A percentile compares a stretch with the other conserved stretches of the same genome.
These are phyloP conservation scores for Nymphaea colorata DNA, from an alignment of 164 flowering plant genomes.

Conservation along the genomic window DNA sequence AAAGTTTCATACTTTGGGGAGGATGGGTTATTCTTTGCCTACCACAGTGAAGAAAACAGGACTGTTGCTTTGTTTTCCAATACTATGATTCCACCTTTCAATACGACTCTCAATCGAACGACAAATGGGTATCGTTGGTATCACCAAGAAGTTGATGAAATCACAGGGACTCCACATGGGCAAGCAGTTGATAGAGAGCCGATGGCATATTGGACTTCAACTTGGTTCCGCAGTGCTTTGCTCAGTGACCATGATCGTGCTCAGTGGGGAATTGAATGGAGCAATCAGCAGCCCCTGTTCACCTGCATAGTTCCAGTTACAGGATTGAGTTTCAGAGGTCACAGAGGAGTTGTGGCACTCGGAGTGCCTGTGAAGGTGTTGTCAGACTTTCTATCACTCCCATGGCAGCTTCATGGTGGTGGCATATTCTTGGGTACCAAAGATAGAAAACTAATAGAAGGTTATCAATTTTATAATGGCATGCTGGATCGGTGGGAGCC, in stretches of 20 bases:
- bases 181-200: constrained; percentile 8
- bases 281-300: constrained; percentile 15
- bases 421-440: constrained; percentile 26
- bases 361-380: constrained; percentile 26
- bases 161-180: constrained; percentile 29
- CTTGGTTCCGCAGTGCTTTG: constrained; percentile 31
- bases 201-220: constrained; percentile 4
- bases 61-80: constrained; percentile 26
- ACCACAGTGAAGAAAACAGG: constrained; percentile 19
- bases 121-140: constrained; percentile 17
- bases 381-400: constrained; percentile 6
- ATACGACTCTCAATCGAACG: neutral
- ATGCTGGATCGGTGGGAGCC: too few relatives aligned
- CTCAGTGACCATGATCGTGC: constrained; percentile 16
- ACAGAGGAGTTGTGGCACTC: constrained; percentile 35
- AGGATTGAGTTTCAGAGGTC: constrained; percentile 2
- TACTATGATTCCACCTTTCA: constrained; percentile 13
- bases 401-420: constrained; percentile 18
- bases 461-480: too few relatives aligned
- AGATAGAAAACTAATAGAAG: constrained; percentile 14
- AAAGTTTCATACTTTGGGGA: constrained; percentile 40
- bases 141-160: constrained; percentile 20
- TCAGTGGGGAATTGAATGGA: constrained; percentile 27
- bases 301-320: constrained; percentile 17
- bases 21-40: constrained; percentile 37